phyloP scores from a whole-genome alignment of 1,284 basidiomycete species.

The Microbotryomycetes sp. region DNA sequence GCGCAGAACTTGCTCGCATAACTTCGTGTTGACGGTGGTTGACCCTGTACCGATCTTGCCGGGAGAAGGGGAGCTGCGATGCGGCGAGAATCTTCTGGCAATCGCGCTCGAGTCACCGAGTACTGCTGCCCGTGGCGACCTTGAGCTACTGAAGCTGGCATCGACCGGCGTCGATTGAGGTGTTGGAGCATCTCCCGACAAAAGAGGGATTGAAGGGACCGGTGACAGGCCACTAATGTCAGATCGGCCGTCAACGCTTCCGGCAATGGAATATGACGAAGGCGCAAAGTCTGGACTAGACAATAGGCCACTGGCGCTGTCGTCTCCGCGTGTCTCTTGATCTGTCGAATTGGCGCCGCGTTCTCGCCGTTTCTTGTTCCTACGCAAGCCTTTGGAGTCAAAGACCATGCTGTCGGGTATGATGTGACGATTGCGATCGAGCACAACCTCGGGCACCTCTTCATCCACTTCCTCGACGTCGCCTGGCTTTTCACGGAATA shows the following conservation, averaged over 20 bases:
- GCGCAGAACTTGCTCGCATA: slow-evolving; percentile 88
- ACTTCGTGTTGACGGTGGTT: slow-evolving; percentile 80
- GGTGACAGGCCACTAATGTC: slow-evolving; percentile 6
- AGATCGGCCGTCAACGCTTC: slow-evolving; percentile 11
- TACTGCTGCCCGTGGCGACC: background rate
- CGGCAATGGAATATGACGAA: slow-evolving; percentile 21
- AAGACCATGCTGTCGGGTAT: slow-evolving; percentile 79
- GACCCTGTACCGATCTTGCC: slow-evolving; percentile 61
- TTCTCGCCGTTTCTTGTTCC: slow-evolving; percentile 7
- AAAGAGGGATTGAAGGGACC: slow-evolving; percentile 8
- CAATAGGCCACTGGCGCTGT: slow-evolving; percentile 12
- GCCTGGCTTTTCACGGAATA: background rate
- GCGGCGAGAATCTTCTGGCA: slow-evolving; percentile 34
- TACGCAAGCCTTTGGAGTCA: slow-evolving; percentile 32
- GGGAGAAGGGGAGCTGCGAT: slow-evolving; percentile 36
- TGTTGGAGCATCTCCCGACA: slow-evolving; percentile 13
- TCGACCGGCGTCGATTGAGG: slow-evolving; percentile 30
- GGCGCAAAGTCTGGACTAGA: slow-evolving; percentile 27
- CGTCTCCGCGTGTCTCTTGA: slow-evolving; percentile 13
- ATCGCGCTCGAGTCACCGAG: slow-evolving; percentile 7
- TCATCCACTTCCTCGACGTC: slow-evolving; percentile 30
- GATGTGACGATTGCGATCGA: slow-evolving; percentile 91
- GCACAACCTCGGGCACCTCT: slow-evolving; percentile 60
- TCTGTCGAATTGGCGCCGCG: slow-evolving; percentile 8
- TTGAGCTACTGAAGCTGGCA: background rate